Percentiles rank a stretch among this genome's conserved stretches.
phyloP scores from a whole-genome alignment of 441 rosid genomes.

The Populus hybrid region DNA sequence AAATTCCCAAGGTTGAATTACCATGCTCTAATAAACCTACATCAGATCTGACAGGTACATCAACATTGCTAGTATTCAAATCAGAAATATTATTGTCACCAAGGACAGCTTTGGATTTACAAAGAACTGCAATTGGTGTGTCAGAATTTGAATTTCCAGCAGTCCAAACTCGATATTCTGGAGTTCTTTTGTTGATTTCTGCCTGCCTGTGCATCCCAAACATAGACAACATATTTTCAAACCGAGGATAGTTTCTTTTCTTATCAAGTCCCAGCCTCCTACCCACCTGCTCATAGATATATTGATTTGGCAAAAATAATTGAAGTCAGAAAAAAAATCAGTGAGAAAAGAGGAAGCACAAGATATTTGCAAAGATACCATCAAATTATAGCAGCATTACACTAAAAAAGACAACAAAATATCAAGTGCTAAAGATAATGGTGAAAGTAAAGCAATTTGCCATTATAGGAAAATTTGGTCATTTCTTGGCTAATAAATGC shows the following conservation, averaged over 20 bases:
- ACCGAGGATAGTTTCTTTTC: conserved; percentile 74
- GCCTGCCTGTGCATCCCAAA: conserved; percentile 75
- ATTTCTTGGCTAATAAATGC: neutral
- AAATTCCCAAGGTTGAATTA: no score
- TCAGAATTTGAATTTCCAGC: conserved; percentile 45
- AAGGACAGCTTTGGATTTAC: conserved; percentile 33
- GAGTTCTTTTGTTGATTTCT: conserved; percentile 65
- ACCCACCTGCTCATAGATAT: conserved; percentile 52
- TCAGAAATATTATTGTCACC: conserved; percentile 27
- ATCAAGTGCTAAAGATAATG: neutral
- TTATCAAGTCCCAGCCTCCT: conserved; percentile 81
- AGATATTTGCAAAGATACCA: neutral
- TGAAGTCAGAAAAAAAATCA: neutral
- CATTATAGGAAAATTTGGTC: neutral
- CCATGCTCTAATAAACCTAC: no score
- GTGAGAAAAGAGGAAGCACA: neutral
- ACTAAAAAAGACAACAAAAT: neutral
- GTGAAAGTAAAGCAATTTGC: neutral
- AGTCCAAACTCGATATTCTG: conserved; percentile 77
- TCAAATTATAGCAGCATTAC: neutral
- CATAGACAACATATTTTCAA: conserved; percentile 60
- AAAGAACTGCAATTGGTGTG: conserved; percentile 43
- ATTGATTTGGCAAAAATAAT: neutral
- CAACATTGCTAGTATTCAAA: conserved; percentile 28
- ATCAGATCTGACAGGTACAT: no score